phyloP scores from a whole-genome alignment of 2,329 filamentous ascomycete species.

The Cordyceps javanica region DNA sequence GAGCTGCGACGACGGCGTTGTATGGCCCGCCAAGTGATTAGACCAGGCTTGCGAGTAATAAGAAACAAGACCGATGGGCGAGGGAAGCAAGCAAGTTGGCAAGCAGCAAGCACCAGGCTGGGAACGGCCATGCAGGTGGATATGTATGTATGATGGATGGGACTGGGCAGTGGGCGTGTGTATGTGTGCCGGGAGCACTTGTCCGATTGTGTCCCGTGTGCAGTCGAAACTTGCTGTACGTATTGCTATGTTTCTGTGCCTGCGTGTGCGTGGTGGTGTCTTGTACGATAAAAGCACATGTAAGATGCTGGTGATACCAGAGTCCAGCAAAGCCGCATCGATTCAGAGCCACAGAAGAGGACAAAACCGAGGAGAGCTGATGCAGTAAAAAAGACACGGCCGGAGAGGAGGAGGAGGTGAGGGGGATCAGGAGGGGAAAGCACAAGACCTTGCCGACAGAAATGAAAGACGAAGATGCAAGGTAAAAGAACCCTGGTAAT shows the following conservation, averaged over 20 bases:
- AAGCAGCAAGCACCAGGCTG: conserved; percentile 3
- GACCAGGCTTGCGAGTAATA: conserved; percentile 8
- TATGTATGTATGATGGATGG: not conserved
- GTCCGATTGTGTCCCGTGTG: not conserved
- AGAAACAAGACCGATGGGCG: conserved; percentile 15
- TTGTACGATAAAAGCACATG: conserved; percentile 11
- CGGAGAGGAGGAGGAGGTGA: not conserved
- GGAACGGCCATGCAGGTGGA: conserved; percentile 8
- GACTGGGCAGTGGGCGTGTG: not conserved
- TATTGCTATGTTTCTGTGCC: not conserved
- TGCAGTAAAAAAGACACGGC: not conserved
- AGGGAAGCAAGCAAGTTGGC: conserved; percentile 15
- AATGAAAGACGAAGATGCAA: not conserved
- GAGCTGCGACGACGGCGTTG: not conserved
- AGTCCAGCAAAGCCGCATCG: not conserved
- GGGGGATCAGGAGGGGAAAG: not conserved
- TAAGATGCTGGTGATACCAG: conserved; percentile 11
- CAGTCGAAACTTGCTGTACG: not conserved
- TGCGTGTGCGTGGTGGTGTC: not conserved
- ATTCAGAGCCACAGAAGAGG: not conserved
- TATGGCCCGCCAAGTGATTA: not conserved
- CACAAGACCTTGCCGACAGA: not conserved
- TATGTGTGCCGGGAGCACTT: conserved; percentile 1
- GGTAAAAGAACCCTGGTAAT: not conserved
- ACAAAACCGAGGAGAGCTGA: not conserved